These are phyloP conservation scores for Garcia nutans DNA, from an alignment of 345 rosid species.

Conservation along the genomic window DNA sequence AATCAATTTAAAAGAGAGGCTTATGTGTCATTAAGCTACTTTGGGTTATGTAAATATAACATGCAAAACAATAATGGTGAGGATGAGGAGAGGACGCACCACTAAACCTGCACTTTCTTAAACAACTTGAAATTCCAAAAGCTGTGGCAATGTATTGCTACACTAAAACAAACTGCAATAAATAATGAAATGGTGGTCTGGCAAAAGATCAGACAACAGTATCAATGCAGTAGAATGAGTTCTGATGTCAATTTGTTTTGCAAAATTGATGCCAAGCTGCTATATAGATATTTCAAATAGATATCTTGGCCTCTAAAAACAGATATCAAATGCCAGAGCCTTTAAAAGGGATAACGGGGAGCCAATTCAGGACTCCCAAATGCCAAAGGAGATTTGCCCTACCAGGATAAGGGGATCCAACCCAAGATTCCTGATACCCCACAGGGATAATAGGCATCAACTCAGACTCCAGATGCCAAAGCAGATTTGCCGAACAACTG, in stretches of 20 bases:
- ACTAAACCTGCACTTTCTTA: background rate
- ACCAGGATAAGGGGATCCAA: slow-evolving; percentile 21
- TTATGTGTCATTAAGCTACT: background rate
- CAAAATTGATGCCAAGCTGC: background rate
- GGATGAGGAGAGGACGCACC: slow-evolving; percentile 6
- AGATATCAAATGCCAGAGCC: slow-evolving; percentile 27
- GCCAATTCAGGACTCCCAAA: slow-evolving; percentile 36
- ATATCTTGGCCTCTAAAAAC: slow-evolving; percentile 19
- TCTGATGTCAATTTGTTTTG: background rate
- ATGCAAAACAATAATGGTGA: background rate
- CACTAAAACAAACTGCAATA: background rate
- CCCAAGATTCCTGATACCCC: slow-evolving; percentile 16
- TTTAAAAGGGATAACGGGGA: slow-evolving; percentile 23
- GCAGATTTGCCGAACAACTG: slow-evolving; percentile 61
- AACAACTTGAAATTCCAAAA: background rate
- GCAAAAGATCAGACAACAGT: background rate
- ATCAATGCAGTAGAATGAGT: background rate
- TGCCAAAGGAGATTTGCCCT: slow-evolving; percentile 58
- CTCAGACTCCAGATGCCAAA: slow-evolving; percentile 51
- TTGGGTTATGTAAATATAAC: background rate
- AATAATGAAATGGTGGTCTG: background rate
- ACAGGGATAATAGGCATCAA: slow-evolving; percentile 33
- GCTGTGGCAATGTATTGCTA: background rate
- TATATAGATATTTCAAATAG: slow-evolving; percentile 8
- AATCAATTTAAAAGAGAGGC: background rate